Evolutionary conservation across 805 yeast species (phyloP), one percentile per base, ranked within the genome.

Genomic region (Starmerella apis): DNA sequence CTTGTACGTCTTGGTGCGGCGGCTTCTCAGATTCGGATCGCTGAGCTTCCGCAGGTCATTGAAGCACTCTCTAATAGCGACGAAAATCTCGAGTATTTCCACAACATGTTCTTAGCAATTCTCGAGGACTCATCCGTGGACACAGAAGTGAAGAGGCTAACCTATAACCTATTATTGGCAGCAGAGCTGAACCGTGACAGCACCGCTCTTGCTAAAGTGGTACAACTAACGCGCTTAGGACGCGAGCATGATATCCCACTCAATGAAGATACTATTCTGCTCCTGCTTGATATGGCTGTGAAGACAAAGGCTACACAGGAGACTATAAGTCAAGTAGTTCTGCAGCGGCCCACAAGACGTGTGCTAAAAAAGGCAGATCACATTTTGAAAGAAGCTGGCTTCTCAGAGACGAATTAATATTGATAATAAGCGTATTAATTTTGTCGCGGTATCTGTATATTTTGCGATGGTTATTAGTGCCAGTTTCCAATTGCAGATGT

Each of bases 161-260:
- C 61, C 13, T 53, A 60, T 38, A 62, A 61, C 31, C 31, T 62
- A 30, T 36, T 61, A 14, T 41, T 62, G 28, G 48, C 46, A 5
- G 50, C 54, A 7, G 43, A 48, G 30, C 38, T 24, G 10, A 18
- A 30, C 13, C 32, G 24, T 2, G 31, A 19, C 8, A 39, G 22
- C 2, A 11, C 47, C 11, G 22, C 16, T 3, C 2, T 30, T 3
- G 44, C 42, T 5, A 13, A 41, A 24, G 53, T 48, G 1, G 39
- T 48, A 4, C 32, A 36, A 6, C 31, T 54, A 14, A 46, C 49
- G 11, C 43, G 48, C 19, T 28, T 33, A 2, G 58, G 47, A 5
- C 43, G 53, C 14, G 47, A 32, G 4, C 37, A 27, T 19, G 32
- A 16, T 20, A 43, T 56, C 7, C 43, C 22, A 14, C 46, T 54